These are phyloP conservation scores for Trametes versicolor DNA, from an alignment of 1,284 basidiomycete species.

Conservation along the genomic window DNA sequence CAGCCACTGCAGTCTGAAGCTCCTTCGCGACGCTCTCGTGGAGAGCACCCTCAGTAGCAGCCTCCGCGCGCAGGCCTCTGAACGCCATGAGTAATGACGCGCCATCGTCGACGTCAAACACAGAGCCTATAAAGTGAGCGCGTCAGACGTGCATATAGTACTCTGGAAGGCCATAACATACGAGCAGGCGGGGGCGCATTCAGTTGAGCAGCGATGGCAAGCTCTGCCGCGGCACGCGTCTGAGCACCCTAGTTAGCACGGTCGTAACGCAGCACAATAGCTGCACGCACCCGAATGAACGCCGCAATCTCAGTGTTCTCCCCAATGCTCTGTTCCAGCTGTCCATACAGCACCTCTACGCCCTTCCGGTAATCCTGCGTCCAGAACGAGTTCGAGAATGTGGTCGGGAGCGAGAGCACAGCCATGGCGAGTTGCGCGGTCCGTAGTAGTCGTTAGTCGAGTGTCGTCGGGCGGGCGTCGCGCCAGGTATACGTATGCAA, in stretches of 20 bases:
- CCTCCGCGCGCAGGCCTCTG: slow-evolving; percentile 80
- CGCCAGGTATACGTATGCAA: slow-evolving; percentile 9
- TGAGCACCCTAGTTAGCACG: slow-evolving; percentile 40
- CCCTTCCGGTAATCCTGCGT: slow-evolving; percentile 87
- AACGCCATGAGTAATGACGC: slow-evolving; percentile 82
- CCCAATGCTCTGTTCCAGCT: slow-evolving; percentile 82
- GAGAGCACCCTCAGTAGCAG: slow-evolving; percentile 68
- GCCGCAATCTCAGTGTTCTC: slow-evolving; percentile 86
- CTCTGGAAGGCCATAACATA: slow-evolving; percentile 40
- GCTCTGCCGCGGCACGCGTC: slow-evolving; percentile 75
- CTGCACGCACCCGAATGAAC: slow-evolving; percentile 78
- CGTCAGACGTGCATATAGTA: background rate
- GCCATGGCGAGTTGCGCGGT: slow-evolving; percentile 62
- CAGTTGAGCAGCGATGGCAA: slow-evolving; percentile 65
- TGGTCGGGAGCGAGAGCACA: slow-evolving; percentile 84
- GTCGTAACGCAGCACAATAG: too few relatives aligned
- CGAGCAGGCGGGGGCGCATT: slow-evolving; percentile 62
- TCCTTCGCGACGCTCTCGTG: slow-evolving; percentile 76
- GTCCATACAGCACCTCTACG: slow-evolving; percentile 78
- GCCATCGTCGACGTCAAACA: slow-evolving; percentile 82
- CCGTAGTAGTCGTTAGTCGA: background rate
- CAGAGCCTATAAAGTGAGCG: slow-evolving; percentile 52
- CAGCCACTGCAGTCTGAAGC: slow-evolving; percentile 70
- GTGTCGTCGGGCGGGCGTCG: background rate
- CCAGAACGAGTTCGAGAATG: slow-evolving; percentile 93